Evolutionary conservation across 2,329 filamentous ascomycete species (phyloP).

Genomic region (Elsinoe australis): DNA sequence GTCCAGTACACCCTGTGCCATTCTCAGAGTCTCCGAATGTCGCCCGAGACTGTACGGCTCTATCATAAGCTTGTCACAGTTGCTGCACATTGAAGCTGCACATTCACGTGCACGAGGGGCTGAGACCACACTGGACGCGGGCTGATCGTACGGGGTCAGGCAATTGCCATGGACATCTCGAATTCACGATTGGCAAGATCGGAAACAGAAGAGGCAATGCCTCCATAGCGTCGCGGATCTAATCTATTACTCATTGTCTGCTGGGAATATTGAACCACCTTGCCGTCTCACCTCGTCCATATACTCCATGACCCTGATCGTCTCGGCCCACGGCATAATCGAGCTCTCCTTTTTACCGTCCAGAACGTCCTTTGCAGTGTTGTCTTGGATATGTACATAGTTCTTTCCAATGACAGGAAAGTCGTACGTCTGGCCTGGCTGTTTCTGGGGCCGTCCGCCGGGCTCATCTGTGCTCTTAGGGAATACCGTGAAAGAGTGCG

Average conservation of each 20-base stretch:
- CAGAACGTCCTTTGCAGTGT: slow-evolving; percentile 36
- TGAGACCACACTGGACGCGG: too few relatives aligned
- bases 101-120: too few relatives aligned
- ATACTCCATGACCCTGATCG: slow-evolving; percentile 40
- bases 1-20: too few relatives aligned
- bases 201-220: too few relatives aligned
- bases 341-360: slow-evolving; percentile 34
- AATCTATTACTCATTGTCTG: background rate
- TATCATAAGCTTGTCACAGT: too few relatives aligned
- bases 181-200: too few relatives aligned
- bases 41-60: too few relatives aligned
- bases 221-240: too few relatives aligned
- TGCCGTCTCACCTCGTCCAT: slow-evolving; percentile 42
- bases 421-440: slow-evolving; percentile 30
- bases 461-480: slow-evolving; percentile 29
- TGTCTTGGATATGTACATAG: slow-evolving; percentile 43
- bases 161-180: too few relatives aligned
- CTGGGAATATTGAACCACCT: slow-evolving; percentile 27
- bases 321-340: slow-evolving; percentile 43
- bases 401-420: slow-evolving; percentile 34
- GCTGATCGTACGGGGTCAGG: too few relatives aligned
- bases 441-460: slow-evolving; percentile 16
- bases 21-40: too few relatives aligned
- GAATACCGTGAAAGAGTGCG: slow-evolving; percentile 25
- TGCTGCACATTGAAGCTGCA: too few relatives aligned